Conservation (phyloP, 345 rosid species). For the Arabidopsis thaliana region DNA sequence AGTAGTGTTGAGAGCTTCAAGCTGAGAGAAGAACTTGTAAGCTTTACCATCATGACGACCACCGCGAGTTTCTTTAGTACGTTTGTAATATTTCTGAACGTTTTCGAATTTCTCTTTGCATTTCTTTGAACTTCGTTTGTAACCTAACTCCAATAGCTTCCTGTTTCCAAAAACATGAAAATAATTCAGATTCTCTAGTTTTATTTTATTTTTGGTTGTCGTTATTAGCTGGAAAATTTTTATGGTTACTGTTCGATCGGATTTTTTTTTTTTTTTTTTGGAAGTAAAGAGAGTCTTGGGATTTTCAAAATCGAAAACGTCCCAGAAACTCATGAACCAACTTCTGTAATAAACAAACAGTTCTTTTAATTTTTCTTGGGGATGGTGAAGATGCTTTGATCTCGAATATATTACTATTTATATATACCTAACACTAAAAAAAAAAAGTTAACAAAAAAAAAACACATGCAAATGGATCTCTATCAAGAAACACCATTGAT, state of each 20-base stretch:
- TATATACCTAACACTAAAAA: slow-evolving; percentile 2
- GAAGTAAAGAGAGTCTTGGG: slow-evolving; percentile 51
- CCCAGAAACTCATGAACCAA: slow-evolving; percentile 42
- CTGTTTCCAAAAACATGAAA: slow-evolving; percentile 48
- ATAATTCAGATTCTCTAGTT: slow-evolving; percentile 4
- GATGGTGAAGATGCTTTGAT: slow-evolving; percentile 47
- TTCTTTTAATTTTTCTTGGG: slow-evolving; percentile 35
- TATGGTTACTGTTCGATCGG: slow-evolving; percentile 33
- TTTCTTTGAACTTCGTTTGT: slow-evolving; percentile 79
- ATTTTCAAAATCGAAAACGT: slow-evolving; percentile 60
- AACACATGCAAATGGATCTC: slow-evolving; percentile 63
- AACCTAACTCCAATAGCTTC: slow-evolving; percentile 82
- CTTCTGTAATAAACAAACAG: slow-evolving; percentile 41
- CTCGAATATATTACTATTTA: slow-evolving; percentile 28
- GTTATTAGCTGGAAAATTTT: neutral
- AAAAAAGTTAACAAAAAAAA: neutral
- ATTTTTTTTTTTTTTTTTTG: neutral
- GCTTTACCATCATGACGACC: slow-evolving; percentile 88
- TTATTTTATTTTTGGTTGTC: neutral
- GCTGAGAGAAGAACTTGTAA: slow-evolving; percentile 82
- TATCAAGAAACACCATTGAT: slow-evolving; percentile 43
- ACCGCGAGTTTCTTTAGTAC: slow-evolving; percentile 84
- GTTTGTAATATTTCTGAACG: slow-evolving; percentile 90
- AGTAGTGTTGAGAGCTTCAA: slow-evolving; percentile 69
- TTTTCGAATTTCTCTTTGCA: slow-evolving; percentile 96